Percentiles rank a stretch among this genome's conserved stretches.
Conservation (phyloP, 305 asterid species). For the Solanum hybrid region DNA sequence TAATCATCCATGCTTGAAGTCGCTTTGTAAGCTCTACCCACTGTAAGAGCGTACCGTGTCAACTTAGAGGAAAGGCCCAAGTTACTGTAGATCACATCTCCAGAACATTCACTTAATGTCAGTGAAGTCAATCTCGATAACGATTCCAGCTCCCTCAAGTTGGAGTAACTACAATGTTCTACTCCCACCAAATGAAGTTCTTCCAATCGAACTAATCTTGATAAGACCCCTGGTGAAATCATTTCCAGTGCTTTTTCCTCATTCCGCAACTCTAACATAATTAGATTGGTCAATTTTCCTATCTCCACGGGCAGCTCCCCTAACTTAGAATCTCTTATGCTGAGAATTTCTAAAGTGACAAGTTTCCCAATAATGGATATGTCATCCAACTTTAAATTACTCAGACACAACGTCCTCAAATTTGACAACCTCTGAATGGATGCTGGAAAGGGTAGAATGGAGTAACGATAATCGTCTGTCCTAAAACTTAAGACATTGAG, state of each 20-base stretch:
- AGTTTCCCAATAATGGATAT: not conserved
- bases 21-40: not conserved
- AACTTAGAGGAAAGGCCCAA: not conserved
- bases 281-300: not conserved
- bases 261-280: not conserved
- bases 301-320: not conserved
- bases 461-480: not conserved
- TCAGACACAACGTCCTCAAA: not conserved
- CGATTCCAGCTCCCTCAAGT: not conserved
- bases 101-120: not conserved
- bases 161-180: not conserved
- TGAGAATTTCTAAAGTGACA: not conserved
- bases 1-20: not conserved
- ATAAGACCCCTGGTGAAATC: not conserved
- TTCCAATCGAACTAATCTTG: slow-evolving; percentile 7
- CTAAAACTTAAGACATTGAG: not conserved
- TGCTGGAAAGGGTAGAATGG: not conserved
- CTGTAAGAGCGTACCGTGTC: not conserved
- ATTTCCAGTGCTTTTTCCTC: not conserved
- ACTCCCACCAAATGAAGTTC: slow-evolving; percentile 4
- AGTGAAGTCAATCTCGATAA: not conserved
- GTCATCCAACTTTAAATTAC: not conserved
- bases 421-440: not conserved
- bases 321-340: not conserved
- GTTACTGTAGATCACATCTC: not conserved